phyloP scores from a whole-genome alignment of 345 rosid genomes.

The Murraya koenigii region DNA sequence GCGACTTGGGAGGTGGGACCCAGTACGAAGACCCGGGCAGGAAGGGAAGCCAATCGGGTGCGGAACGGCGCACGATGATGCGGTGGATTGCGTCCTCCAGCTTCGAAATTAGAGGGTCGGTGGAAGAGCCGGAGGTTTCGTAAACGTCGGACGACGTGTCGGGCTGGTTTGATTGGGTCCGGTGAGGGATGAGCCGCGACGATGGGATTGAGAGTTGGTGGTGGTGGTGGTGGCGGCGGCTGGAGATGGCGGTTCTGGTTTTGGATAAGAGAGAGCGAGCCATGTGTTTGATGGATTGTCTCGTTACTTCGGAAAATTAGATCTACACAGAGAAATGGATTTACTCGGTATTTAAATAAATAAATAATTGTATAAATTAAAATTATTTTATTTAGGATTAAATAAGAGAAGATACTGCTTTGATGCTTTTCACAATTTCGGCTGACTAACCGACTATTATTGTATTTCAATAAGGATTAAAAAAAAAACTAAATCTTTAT shows the following conservation, averaged over 20 bases:
- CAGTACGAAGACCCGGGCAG: slow-evolving; percentile 90
- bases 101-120: slow-evolving; percentile 68
- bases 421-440: too few relatives aligned
- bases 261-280: slow-evolving; percentile 12
- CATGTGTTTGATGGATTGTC: background rate
- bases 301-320: background rate
- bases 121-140: slow-evolving; percentile 26
- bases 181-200: slow-evolving; percentile 28
- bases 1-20: slow-evolving; percentile 78
- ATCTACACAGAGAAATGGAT: background rate
- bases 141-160: slow-evolving; percentile 23
- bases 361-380: background rate
- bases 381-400: too few relatives aligned
- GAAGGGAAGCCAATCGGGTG: slow-evolving; percentile 98
- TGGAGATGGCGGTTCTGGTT: background rate
- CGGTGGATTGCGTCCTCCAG: slow-evolving; percentile 92
- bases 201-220: slow-evolving; percentile 6
- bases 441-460: too few relatives aligned
- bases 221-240: background rate
- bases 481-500: too few relatives aligned
- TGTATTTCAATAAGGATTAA: too few relatives aligned
- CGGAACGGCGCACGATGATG: slow-evolving; percentile 84
- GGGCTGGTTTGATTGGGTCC: slow-evolving; percentile 43
- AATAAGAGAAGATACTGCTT: too few relatives aligned
- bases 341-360: background rate